A percentile compares a stretch with the other conserved stretches of the same genome.
Evolutionary conservation across 73 alveolate genomes (phyloP).

Genomic region (Paramecium bursaria): DNA sequence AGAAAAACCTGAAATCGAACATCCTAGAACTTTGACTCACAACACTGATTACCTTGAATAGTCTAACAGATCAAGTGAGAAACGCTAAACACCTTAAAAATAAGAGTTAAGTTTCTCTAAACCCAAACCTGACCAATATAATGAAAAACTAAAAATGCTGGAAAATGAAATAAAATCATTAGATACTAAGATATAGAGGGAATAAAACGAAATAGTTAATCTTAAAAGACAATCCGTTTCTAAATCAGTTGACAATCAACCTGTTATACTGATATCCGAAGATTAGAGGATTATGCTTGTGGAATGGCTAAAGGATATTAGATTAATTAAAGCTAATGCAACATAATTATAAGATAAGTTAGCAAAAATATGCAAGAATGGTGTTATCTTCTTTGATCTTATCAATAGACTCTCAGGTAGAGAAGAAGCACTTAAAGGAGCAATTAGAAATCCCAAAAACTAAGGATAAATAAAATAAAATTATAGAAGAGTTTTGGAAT

Average conservation of each 20-base stretch:
- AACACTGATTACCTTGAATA: constrained; percentile 45
- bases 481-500: constrained; percentile 59
- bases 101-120: background rate
- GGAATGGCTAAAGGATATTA: constrained; percentile 61
- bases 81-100: background rate
- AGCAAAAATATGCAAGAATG: constrained; percentile 68
- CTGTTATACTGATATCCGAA: background rate
- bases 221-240: background rate
- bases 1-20: background rate
- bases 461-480: constrained; percentile 49
- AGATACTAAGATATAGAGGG: background rate
- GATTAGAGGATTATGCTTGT: constrained; percentile 7
- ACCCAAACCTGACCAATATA: background rate
- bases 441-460: constrained; percentile 62
- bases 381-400: constrained; percentile 67
- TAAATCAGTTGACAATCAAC: background rate
- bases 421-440: constrained; percentile 65
- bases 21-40: constrained; percentile 24
- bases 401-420: constrained; percentile 63
- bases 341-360: constrained; percentile 44
- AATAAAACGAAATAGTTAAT: background rate
- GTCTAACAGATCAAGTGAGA: constrained; percentile 15
- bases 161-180: background rate
- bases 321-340: constrained; percentile 55
- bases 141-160: too few species aligned